Percentiles rank a stretch among this genome's conserved stretches.
phyloP scores from a whole-genome alignment of 73 alveolate species.

The Uronychia setigera region DNA sequence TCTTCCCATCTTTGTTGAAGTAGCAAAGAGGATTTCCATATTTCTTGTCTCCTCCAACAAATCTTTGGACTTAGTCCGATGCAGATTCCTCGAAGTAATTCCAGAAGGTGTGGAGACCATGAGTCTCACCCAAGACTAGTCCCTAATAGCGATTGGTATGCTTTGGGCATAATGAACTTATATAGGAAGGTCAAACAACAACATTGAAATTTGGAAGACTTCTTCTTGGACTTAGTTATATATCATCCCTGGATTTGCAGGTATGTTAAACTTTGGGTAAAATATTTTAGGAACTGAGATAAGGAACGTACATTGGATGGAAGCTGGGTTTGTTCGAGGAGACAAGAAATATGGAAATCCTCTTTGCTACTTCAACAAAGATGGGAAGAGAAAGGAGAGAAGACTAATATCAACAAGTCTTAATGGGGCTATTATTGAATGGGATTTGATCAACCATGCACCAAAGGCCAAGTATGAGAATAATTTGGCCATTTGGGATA shows the following conservation, averaged over 20 bases:
- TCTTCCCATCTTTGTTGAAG: conserved; percentile 9
- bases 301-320: neutral
- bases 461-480: conserved; percentile 66
- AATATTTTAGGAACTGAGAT: conserved; percentile 12
- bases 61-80: no score
- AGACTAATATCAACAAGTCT: conserved; percentile 82
- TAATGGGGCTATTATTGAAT: conserved; percentile 83
- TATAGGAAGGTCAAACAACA: conserved; percentile 61
- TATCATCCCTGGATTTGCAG: conserved; percentile 56
- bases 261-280: conserved; percentile 49
- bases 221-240: conserved; percentile 60
- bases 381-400: conserved; percentile 50
- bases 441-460: conserved; percentile 70
- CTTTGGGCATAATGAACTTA: no score
- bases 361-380: neutral
- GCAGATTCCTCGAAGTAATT: no score
- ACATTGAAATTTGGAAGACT: conserved; percentile 67
- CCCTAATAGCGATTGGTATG: no score
- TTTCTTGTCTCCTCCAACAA: neutral
- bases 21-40: neutral
- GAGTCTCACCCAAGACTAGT: no score
- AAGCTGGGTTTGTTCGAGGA: neutral
- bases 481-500: conserved; percentile 81
- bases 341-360: neutral
- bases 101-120: no score